These are phyloP conservation scores for Alternaria gaisen DNA, from an alignment of 2,329 filamentous ascomycete species.

Conservation along the genomic window DNA sequence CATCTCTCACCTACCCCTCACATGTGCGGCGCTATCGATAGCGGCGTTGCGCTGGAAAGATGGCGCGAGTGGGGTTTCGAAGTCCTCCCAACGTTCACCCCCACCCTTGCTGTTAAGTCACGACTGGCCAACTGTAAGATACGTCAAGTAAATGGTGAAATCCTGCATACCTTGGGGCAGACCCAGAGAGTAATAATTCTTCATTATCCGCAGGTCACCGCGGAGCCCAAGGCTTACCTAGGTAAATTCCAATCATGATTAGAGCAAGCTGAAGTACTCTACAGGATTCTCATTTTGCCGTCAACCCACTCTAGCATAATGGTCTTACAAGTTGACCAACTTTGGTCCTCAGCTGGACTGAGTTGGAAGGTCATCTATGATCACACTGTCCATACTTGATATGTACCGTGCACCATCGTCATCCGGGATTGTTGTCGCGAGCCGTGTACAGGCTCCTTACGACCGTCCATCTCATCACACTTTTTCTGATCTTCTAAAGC, in stretches of 20 bases:
- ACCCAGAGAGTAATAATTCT: background rate
- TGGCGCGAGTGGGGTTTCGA: constrained; percentile 19
- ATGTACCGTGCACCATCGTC: background rate
- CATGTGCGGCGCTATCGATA: background rate
- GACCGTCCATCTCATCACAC: constrained; percentile 24
- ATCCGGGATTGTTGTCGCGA: too few species aligned
- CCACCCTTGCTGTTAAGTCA: background rate
- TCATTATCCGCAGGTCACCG: background rate
- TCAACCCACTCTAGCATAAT: too few species aligned
- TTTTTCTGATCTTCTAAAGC: background rate
- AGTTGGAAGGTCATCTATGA: background rate
- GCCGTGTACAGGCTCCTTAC: background rate
- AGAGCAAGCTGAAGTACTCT: too few species aligned
- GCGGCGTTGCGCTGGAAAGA: constrained; percentile 9
- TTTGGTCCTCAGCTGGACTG: background rate
- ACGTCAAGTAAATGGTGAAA: too few species aligned
- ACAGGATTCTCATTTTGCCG: too few species aligned
- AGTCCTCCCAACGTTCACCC: background rate
- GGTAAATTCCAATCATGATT: too few species aligned
- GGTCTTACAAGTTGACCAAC: background rate
- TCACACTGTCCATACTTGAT: background rate
- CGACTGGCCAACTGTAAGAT: background rate
- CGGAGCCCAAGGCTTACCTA: background rate
- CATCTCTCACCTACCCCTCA: constrained; percentile 4
- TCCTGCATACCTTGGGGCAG: too few species aligned